Conservation (phyloP, 768 basidiomycete genomes). For the Mycena rebaudengoi region DNA sequence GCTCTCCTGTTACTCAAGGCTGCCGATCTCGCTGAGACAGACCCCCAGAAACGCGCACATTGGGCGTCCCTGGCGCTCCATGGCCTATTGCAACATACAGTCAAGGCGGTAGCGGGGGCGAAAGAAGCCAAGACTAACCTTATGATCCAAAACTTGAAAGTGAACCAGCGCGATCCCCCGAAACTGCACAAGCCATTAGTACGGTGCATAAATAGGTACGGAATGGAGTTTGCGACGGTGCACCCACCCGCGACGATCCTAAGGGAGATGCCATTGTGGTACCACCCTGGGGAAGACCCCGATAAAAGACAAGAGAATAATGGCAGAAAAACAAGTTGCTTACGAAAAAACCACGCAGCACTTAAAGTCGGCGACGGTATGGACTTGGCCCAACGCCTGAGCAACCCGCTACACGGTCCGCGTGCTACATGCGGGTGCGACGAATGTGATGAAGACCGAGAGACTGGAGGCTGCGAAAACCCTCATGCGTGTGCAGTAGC, state of each 20-base stretch:
- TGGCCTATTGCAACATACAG: too few species aligned
- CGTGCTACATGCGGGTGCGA: neutral
- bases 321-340: neutral
- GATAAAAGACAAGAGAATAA: constrained; percentile 3
- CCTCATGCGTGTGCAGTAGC: constrained; percentile 5
- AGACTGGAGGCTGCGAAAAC: neutral
- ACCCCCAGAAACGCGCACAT: neutral
- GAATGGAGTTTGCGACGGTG: neutral
- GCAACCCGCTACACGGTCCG: neutral
- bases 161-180: neutral
- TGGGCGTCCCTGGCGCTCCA: too few species aligned
- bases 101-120: too few species aligned
- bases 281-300: constrained; percentile 1
- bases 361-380: constrained; percentile 7
- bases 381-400: neutral
- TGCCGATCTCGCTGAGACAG: neutral
- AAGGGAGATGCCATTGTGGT: constrained; percentile 19
- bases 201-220: constrained; percentile 4
- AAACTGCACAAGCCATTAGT: neutral
- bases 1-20: constrained; percentile 12
- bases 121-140: too few species aligned
- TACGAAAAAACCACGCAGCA: neutral
- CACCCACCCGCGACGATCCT: neutral
- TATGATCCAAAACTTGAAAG: too few species aligned
- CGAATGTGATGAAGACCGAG: neutral